Evolutionary conservation across 192 early-diverging fungal genomes (phyloP), one percentile per base, ranked within the genome.

Genomic region (Umbelopsis isabellina): DNA sequence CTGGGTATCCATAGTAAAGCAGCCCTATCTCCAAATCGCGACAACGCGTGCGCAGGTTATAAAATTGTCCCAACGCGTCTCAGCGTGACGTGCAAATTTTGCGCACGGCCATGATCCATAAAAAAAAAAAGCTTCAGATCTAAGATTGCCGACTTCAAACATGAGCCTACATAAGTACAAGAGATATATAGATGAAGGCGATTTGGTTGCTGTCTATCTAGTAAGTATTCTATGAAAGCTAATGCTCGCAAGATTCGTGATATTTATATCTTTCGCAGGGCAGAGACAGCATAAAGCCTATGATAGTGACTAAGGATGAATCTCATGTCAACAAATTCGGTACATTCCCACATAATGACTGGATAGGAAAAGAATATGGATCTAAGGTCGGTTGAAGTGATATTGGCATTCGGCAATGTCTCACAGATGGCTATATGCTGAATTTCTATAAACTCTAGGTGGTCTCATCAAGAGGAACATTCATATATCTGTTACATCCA

Each of bases 281-380:
- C 25, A 91, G 89, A 69, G 87, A 91, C 48, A 86, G 82, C 68
- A 91, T 95, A 87, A 80, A 72, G 35, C 79, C 89, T 35, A 72
- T 94, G 22, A 78, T 77, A 5, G 77, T 97, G 4, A 85, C 80
- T 48, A 49, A 82, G 4, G 93, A 87, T 35, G 82, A 79, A 27
- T 66, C 84, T 18, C 89, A 88, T 68, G 88, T 90, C 77, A 96
- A 94, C 81, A 85, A 87, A 72, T 95, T 86, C 74, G 97, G 97
- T 30, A 75, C 68, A 49, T 98, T 93, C 69, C 80, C 77, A 23
- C 95, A 97, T 73, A 72, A 87, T 52, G 84, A 91, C 64, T 92
- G 97, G 85, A 90, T 98, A 65, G 95, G 95, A 20, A 89, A 91
- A 67, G 82, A 88, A 66, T 98, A 88, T 72, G 97, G 97, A 13